Conservation (phyloP, 2,329 filamentous ascomycete genomes). For the Lasiodiplodia hormozganensis region DNA sequence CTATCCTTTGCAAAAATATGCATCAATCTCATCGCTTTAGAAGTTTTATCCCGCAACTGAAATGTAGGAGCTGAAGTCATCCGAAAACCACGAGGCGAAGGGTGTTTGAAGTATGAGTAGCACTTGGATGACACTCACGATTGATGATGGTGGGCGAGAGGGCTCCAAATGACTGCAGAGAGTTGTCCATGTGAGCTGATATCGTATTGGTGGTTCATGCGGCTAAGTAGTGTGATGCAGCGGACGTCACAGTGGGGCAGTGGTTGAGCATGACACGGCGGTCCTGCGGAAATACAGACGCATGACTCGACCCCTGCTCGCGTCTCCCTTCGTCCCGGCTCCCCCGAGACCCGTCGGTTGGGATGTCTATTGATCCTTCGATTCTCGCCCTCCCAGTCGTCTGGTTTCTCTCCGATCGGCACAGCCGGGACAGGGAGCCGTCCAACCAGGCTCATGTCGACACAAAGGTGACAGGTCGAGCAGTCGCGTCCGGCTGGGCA, state of each 20-base stretch:
- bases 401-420: slow-evolving; percentile 8
- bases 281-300: background rate
- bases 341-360: background rate
- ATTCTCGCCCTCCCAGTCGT: background rate
- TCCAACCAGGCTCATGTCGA: background rate
- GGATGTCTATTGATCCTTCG: background rate
- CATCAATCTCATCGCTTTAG: too few relatives aligned
- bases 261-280: background rate
- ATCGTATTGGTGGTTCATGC: too few relatives aligned
- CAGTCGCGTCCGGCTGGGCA: background rate
- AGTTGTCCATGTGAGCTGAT: too few relatives aligned
- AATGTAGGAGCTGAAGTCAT: too few relatives aligned
- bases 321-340: background rate
- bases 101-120: too few relatives aligned
- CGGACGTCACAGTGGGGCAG: background rate
- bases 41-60: too few relatives aligned
- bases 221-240: background rate
- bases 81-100: too few relatives aligned
- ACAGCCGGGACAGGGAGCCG: background rate
- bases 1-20: too few relatives aligned
- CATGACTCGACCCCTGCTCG: slow-evolving; percentile 9
- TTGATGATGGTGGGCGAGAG: too few relatives aligned
- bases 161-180: too few relatives aligned
- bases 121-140: too few relatives aligned
- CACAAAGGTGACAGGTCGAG: background rate